Evolutionary conservation across 768 basidiomycete species (phyloP), one percentile per base, ranked within the genome.

Genomic region (Mycena vitilis): DNA sequence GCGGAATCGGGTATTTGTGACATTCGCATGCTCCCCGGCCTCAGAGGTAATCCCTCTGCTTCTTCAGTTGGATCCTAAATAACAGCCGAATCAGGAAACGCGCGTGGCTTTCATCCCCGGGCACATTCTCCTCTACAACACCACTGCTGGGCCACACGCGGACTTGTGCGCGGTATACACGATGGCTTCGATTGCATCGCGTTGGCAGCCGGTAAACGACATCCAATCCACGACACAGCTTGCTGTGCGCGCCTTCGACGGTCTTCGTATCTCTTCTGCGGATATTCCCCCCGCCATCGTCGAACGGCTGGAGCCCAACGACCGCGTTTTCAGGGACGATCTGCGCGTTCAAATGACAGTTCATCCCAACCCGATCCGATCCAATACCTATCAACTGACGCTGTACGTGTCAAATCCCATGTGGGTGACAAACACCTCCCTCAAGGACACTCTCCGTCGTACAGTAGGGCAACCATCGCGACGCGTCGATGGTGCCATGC

Each of bases 31-130:
- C n/a, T 63, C 61, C 12, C 4, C 48, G 0, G 48, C 40, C 12
- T 44, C 20, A 34, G 18, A 34, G 22, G 47, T 63, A 54, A 34
- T 7, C 40, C 5, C 7, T 63, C 40, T n/a, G 20, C 10, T 36
- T n/a, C 11, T 55, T 7, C 8, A 1, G 30, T 4, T 51, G 10
- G 3, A 25, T 1, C 8, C 16, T 16, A 5, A 25, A 30, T 63
- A n/a, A 54, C 12, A 13, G 30, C 6, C 12, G 6, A 5, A 20
- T 2, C 51, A 62, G 60, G 2, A 30, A 7, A 18, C 49, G 1
- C 49, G 15, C 20, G 23, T 63, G 20, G 61, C 40, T 6, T 63
- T 63, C n/a, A 6, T 63, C 1, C 61, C 52, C 2, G 52, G 61
- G 16, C 51, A 63, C 18, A 30, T 63, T 52, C 45, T 63, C 23